phyloP scores from a whole-genome alignment of 129 eudicot genomes.

The Escallonia herrerae region DNA sequence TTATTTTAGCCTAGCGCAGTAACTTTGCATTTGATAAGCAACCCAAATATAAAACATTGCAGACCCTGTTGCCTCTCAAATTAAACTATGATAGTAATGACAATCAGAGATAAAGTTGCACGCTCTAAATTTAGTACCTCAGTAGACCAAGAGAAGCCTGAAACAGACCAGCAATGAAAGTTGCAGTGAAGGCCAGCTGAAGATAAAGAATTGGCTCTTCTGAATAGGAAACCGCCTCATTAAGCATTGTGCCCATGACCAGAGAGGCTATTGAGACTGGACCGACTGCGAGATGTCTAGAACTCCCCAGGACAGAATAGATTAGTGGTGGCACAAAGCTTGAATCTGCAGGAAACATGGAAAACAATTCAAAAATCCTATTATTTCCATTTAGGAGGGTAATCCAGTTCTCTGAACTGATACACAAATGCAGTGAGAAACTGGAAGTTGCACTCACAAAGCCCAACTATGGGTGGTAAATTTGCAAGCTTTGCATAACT shows the following conservation, averaged over 20 bases:
- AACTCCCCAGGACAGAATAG: slow-evolving; percentile 91
- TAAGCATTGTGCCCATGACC: slow-evolving; percentile 98
- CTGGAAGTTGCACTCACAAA: slow-evolving; percentile 51
- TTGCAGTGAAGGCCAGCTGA: slow-evolving; percentile 84
- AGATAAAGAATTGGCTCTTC: slow-evolving; percentile 67
- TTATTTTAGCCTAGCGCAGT: too few relatives aligned
- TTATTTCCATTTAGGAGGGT: background rate
- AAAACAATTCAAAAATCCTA: background rate
- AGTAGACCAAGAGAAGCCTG: slow-evolving; percentile 86
- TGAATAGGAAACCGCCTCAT: slow-evolving; percentile 53
- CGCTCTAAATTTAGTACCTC: slow-evolving; percentile 35
- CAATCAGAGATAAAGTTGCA: too few relatives aligned
- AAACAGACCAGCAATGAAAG: slow-evolving; percentile 92
- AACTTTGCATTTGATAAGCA: too few relatives aligned
- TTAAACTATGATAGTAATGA: too few relatives aligned
- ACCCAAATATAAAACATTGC: too few relatives aligned
- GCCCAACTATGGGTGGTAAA: slow-evolving; percentile 89
- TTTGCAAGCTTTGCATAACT: slow-evolving; percentile 99
- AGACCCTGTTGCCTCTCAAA: too few relatives aligned
- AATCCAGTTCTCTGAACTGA: too few relatives aligned
- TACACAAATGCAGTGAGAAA: background rate
- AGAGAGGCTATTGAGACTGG: slow-evolving; percentile 98
- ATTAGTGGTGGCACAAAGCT: slow-evolving; percentile 98
- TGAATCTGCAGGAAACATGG: slow-evolving; percentile 47
- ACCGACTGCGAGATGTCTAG: slow-evolving; percentile 89